Base-by-base conservation (phyloP, 495 filamentous ascomycete genomes). In the Ascodesmis nigricans region DNA sequence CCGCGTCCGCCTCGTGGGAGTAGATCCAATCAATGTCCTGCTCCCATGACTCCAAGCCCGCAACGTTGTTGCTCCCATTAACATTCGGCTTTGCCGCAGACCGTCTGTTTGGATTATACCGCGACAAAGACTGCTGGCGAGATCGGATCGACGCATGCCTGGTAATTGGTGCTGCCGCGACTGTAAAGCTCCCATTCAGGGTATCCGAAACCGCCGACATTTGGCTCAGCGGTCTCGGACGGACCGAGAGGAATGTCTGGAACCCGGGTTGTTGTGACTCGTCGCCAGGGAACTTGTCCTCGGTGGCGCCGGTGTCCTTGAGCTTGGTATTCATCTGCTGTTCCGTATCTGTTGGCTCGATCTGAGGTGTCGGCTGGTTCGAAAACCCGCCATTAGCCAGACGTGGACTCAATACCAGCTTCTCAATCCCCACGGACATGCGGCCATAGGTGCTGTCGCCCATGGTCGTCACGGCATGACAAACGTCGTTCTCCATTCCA, bases 1-100 rank as follows among this genome's bases (percentile, higher is more conserved):
- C 69, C 1, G 81, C 80, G 53, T 93, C 84, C 5, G 75, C 79
- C 29, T 73, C 79, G 53, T 87, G 70, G 41, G 91, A 78, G 47
- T 93, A 95, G 52, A 75, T 87, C 53, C 77, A 93, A 51, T 92
- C 83, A 44, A 95, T 84, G 44, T 83, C 81, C 27, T 82, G 78
- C 46, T 95, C 84, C 84, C 84, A 95, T 14, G 63, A 73, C 23
- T 71, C 66, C 17, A 65, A 49, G 4, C 48, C 38, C 5, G 52
- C 50, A 31, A 53, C 40, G 3, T 47, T 13, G 21, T 35, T 27
- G 9, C 19, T 36, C 15, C 39, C 47, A 7, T 33, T 7, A 13
- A 44, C 21, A 39, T 33, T 39, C 25, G 49, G 34, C n/a, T 38
- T 36, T 5, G 19, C 11, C 13, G 48, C 47, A 31, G 41, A 22